Evolutionary conservation across 768 basidiomycete species (phyloP).

Genomic region (Mycena indigotica): DNA sequence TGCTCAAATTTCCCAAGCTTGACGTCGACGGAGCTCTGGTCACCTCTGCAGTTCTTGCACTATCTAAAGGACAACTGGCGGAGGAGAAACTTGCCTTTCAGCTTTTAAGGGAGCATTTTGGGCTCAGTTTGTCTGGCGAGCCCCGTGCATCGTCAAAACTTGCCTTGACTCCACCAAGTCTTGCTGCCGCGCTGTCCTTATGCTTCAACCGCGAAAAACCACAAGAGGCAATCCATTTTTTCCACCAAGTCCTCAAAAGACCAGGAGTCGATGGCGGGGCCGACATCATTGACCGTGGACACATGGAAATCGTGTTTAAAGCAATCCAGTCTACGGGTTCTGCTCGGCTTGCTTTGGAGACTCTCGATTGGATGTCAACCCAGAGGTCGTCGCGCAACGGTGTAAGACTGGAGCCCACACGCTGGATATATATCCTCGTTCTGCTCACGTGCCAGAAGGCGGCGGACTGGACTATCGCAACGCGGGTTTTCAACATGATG

Average conservation of each 20-base stretch:
- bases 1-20: constrained; percentile 54
- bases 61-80: constrained; percentile 54
- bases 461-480: constrained; percentile 62
- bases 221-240: constrained; percentile 55
- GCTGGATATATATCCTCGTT: constrained; percentile 61
- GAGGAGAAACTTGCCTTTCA: constrained; percentile 72
- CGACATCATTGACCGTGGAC: constrained; percentile 49
- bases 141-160: constrained; percentile 38
- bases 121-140: constrained; percentile 54
- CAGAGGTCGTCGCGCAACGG: constrained; percentile 41
- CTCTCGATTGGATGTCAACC: constrained; percentile 70
- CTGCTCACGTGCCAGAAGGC: constrained; percentile 65
- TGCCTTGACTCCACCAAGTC: constrained; percentile 46
- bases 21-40: constrained; percentile 57
- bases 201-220: constrained; percentile 55
- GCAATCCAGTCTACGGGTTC: constrained; percentile 45
- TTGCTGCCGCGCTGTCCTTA: constrained; percentile 56
- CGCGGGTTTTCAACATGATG: constrained; percentile 68
- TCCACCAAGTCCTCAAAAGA: constrained; percentile 57
- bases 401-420: constrained; percentile 45
- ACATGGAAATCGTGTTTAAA: constrained; percentile 64
- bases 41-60: constrained; percentile 52
- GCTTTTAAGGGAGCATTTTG: constrained; percentile 63
- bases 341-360: constrained; percentile 55
- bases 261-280: constrained; percentile 40